Evolutionary conservation across 2,329 filamentous ascomycete genomes (phyloP), one percentile per base, ranked within the genome.

Genomic region (Penicillium carneum): DNA sequence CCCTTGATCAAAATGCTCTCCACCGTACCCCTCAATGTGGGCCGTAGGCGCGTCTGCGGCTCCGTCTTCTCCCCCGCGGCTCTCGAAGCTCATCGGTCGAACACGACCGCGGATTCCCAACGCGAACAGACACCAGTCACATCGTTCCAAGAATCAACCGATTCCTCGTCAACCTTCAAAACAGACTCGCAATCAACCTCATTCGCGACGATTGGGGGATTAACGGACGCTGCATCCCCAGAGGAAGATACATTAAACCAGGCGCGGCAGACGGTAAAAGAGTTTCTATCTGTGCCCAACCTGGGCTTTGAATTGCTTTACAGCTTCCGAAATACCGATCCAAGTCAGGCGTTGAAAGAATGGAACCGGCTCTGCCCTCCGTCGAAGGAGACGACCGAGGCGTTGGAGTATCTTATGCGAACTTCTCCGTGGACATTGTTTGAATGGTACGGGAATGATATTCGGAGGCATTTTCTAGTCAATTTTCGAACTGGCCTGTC

Each of bases 371-470:
- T 70, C 42, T 66, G 61, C 36, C 69, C 64, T 43, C 74, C 74
- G 3, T 69, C 72, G 0, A 71, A 70, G 43, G 72, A 74, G 33
- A 70, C 71, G 12, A 63, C 63, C 8, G 74, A 76, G 48, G 74
- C 77, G 6, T 59, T 82, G 20, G 62, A 56, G 6, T 77, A 77
- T 65, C 52, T 82, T 16, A 58, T 67, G 3, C 55, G 63, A 5
- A 57, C 53, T 12, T 65, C 68, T 33, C 67, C 71, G 42, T 68
- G 72, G 57, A 73, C 74, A 59, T 61, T 82, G 31, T 61, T 78
- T 41, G 69, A 74, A 41, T 82, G 80, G 80, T 81, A 81, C 67
- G 73, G 73, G n/a, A 72, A 75, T 62, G 78, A 81, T 64, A 75
- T 79, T 12, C 71, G 77, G 45, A 72, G 76, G 56, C 80, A 82